Conservation (phyloP, 176 grass and related monocot genomes). For the Hordeum marinum region DNA sequence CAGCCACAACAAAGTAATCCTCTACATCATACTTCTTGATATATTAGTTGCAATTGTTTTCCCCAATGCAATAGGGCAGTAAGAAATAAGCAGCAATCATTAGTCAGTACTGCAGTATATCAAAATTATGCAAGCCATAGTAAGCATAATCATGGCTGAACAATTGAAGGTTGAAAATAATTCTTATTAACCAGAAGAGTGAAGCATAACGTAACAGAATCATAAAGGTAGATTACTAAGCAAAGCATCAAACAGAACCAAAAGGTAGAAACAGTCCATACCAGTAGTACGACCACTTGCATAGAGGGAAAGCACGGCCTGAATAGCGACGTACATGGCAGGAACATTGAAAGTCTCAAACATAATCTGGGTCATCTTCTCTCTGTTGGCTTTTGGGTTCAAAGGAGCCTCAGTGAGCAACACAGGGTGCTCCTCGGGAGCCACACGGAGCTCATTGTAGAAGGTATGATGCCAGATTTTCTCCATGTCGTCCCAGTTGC, state of each 20-base stretch:
- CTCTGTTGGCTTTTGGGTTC: constrained; percentile 86
- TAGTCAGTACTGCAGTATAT: neutral
- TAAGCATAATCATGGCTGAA: neutral
- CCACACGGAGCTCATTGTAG: constrained; percentile 81
- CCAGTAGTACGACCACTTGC: constrained; percentile 71
- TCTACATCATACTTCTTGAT: neutral
- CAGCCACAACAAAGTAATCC: neutral
- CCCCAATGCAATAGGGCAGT: neutral
- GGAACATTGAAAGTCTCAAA: constrained; percentile 84
- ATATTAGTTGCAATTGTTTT: neutral
- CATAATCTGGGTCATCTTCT: constrained; percentile 94
- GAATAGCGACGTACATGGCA: constrained; percentile 85
- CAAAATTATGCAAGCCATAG: neutral
- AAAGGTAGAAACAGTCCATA: constrained; percentile 21
- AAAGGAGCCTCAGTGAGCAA: constrained; percentile 79
- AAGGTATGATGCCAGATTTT: constrained; percentile 91
- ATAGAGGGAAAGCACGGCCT: constrained; percentile 82
- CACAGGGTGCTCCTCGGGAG: constrained; percentile 76
- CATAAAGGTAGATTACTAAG: neutral
- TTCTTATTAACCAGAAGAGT: neutral
- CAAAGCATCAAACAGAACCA: neutral
- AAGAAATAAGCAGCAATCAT: neutral
- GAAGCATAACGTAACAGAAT: neutral
- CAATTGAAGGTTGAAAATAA: neutral
- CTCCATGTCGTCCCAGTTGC: constrained; percentile 92